Conservation (phyloP, 2,329 filamentous ascomycete species). For the Arthrobotrys sphaeroides region DNA sequence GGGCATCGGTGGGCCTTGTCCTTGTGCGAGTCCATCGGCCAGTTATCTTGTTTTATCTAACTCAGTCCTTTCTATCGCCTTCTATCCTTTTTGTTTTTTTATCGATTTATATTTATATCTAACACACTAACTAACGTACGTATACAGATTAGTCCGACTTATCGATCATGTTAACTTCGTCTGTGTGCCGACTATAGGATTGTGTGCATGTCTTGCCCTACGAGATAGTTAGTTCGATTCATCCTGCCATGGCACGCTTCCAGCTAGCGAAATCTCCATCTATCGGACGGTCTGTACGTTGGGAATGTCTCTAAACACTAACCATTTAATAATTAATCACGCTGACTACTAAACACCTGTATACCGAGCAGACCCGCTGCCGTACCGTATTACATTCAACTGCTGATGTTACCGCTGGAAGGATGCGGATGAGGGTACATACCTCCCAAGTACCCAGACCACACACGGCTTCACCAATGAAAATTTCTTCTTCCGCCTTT, state of each 20-base stretch:
- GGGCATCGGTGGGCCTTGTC: too few relatives aligned
- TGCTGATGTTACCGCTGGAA: too few relatives aligned
- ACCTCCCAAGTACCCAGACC: conserved; percentile 3
- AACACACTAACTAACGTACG: too few relatives aligned
- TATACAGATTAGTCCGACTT: too few relatives aligned
- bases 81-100: background rate
- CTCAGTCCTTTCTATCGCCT: background rate
- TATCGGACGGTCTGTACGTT: conserved; percentile 20
- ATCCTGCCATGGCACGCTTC: background rate
- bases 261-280: background rate
- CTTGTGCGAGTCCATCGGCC: background rate
- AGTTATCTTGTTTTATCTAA: background rate
- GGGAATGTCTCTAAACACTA: too few relatives aligned
- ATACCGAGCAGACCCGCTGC: too few relatives aligned
- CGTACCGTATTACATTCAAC: too few relatives aligned
- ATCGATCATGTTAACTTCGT: too few relatives aligned
- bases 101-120: conserved; percentile 23
- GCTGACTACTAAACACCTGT: too few relatives aligned
- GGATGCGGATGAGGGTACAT: conserved; percentile 17
- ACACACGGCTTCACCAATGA: background rate
- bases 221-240: background rate
- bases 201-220: conserved; percentile 33
- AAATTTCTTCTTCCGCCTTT: background rate
- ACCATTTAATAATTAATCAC: too few relatives aligned
- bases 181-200: background rate